Conservation (phyloP, 176 grass and related monocot species). For the Poa pratensis region DNA sequence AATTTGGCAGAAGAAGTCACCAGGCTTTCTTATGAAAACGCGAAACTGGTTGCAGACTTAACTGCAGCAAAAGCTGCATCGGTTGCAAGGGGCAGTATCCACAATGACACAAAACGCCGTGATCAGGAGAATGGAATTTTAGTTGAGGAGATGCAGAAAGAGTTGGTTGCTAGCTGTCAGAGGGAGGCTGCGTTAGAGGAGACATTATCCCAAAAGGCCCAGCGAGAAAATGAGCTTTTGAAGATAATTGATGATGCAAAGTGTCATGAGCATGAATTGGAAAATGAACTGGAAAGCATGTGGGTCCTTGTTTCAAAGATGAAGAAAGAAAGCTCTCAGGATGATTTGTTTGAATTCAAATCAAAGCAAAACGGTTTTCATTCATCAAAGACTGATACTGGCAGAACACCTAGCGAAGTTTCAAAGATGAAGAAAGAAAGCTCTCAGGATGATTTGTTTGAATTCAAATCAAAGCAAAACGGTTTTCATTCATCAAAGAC, state of each 20-base stretch:
- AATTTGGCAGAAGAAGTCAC: constrained; percentile 99
- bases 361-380: constrained; percentile 67
- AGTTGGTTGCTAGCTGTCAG: constrained; percentile 79
- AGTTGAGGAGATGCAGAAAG: constrained; percentile 87
- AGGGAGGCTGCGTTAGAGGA: constrained; percentile 82
- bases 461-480: constrained; percentile 63
- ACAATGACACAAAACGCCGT: constrained; percentile 40
- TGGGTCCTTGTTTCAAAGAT: constrained; percentile 83
- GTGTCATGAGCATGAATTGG: constrained; percentile 71
- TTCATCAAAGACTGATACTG: constrained; percentile 46
- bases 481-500: constrained; percentile 57
- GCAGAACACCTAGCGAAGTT: constrained; percentile 44
- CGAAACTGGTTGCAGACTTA: constrained; percentile 68
- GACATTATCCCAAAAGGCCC: constrained; percentile 69
- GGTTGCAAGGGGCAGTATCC: constrained; percentile 43
- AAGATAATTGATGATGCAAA: constrained; percentile 79
- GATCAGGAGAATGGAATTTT: constrained; percentile 68
- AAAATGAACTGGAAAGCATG: constrained; percentile 90
- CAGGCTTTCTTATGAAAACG: constrained; percentile 93
- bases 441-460: constrained; percentile 59
- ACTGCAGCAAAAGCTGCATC: constrained; percentile 55
- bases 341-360: constrained; percentile 61
- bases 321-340: constrained; percentile 70
- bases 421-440: constrained; percentile 77
- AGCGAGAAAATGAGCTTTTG: constrained; percentile 75